Evolutionary conservation across 345 rosid genomes (phyloP), one percentile per base, ranked within the genome.

Genomic region (Bretschneidera sinensis): DNA sequence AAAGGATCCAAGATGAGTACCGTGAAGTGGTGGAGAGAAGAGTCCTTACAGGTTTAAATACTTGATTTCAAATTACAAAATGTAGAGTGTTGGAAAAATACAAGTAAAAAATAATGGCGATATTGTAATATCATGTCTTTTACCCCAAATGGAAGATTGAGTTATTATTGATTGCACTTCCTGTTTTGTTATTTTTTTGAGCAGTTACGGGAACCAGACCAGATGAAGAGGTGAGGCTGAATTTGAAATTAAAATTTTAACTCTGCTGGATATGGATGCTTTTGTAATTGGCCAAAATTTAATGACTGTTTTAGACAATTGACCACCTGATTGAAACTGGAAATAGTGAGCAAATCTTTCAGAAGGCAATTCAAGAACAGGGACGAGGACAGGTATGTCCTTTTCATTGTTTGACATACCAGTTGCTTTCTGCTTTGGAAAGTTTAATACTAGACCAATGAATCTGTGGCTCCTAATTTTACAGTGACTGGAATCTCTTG

Each of bases 281-380:
- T 17, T 66, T 66, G 20, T 81, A 72, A 77, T 43, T 57, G 64
- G 61, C 13, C 8, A 56, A 66, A n/a, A 18, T 34, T 51, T 45
- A 33, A 20, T 47, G 43, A 13, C 28, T 61, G 43, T 65, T 23
- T 21, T 72, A 88, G 98, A 92, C 89, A 24, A 88, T 92, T 60
- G 96, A 92, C 66, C 71, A 67, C 75, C 75, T 92, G 74, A 89
- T 92, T 47, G 96, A 92, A 77, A 92, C 96, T 55, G 98, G 97
- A 77, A 83, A 87, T 62, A 90, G 95, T 2, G 98, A 92, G 70
- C 97, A 92, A 74, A 87, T 87, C 61, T 89, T 92, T 78, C 89
- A 89, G 67, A 85, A 82, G 65, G 98, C 98, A 39, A 85, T 92
- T 63, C 91, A 92, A 64, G 95, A 89, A 75, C 88, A 82, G 76